Evolutionary conservation across 1,284 basidiomycete genomes (phyloP).

Genomic region (Microbotryum intermedium): DNA sequence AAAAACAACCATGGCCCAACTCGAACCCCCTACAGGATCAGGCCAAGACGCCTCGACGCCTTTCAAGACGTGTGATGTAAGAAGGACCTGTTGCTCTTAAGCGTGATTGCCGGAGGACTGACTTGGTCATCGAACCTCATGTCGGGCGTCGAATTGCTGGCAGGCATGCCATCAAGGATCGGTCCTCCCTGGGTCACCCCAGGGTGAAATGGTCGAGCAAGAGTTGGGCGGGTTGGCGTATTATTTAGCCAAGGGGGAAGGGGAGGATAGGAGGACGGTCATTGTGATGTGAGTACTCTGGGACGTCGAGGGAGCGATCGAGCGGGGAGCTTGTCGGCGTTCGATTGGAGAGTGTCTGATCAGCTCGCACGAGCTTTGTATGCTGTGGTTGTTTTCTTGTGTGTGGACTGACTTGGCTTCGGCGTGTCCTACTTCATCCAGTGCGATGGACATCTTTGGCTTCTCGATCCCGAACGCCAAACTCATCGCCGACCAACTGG

Average conservation of each 20-base stretch:
- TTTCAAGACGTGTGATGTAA: neutral
- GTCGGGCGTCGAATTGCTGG: no score
- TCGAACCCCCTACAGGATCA: neutral
- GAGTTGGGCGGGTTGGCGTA: neutral
- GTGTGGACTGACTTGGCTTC: neutral
- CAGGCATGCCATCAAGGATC: conserved; percentile 8
- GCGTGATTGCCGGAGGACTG: no score
- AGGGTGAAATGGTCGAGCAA: neutral
- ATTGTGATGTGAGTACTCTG: conserved; percentile 13
- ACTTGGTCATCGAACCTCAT: no score
- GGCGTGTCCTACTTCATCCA: neutral
- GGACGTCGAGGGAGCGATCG: no score
- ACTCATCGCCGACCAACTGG: conserved; percentile 11
- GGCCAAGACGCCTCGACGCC: neutral
- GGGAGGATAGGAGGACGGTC: neutral
- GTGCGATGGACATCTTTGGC: conserved; percentile 12
- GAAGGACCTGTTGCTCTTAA: no score
- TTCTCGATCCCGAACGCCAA: conserved; percentile 9
- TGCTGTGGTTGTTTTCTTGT: neutral
- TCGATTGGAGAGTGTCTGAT: no score
- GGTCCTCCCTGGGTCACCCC: neutral
- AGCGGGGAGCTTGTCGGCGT: no score
- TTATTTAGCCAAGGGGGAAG: neutral
- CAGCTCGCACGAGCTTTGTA: no score
- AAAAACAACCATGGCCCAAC: neutral